These are phyloP conservation scores for Pichia paraexigua DNA, from an alignment of 805 yeast species.

Conservation along the genomic window DNA sequence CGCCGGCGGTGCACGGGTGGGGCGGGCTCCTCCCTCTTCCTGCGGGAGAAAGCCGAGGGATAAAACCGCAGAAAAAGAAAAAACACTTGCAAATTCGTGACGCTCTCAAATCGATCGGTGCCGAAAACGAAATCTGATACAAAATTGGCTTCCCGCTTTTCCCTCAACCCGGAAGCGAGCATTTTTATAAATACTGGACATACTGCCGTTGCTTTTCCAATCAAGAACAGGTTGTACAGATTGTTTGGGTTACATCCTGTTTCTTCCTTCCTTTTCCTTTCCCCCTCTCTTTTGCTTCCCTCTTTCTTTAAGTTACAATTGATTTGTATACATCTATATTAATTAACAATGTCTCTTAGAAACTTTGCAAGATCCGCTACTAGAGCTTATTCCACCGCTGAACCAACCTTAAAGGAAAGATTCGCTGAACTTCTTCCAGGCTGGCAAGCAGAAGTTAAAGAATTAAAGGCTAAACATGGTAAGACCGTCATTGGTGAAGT, in stretches of 20 bases:
- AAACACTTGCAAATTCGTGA: neutral
- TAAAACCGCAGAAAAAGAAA: neutral
- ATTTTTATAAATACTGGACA: neutral
- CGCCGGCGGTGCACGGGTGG: neutral
- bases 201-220: neutral
- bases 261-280: no score
- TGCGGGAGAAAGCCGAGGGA: neutral
- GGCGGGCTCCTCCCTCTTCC: no score
- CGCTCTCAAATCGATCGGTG: neutral
- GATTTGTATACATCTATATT: neutral
- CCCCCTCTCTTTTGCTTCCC: neutral
- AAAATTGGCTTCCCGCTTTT: neutral
- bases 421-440: conserved; percentile 89
- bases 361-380: conserved; percentile 24
- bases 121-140: neutral
- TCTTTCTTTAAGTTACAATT: neutral
- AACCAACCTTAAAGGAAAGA: conserved; percentile 77
- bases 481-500: conserved; percentile 72
- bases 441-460: conserved; percentile 84
- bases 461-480: conserved; percentile 87
- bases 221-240: neutral
- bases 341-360: conserved; percentile 20
- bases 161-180: neutral
- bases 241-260: no score
- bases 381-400: conserved; percentile 33